phyloP scores from a whole-genome alignment of 108 stramenopile species.

The Skeletonema costatum region DNA sequence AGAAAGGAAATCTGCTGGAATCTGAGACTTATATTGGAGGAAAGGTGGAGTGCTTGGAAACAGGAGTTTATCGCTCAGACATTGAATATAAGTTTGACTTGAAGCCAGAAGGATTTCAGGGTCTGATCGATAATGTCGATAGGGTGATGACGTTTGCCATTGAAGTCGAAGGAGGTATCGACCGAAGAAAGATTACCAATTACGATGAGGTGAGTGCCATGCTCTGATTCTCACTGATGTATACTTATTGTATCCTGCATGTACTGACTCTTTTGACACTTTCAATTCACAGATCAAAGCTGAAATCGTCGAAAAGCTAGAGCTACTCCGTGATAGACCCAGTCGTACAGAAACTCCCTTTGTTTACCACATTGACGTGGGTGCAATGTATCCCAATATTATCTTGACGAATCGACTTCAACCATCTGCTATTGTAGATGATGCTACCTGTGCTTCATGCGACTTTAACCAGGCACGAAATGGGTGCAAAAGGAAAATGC shows the following conservation, averaged over 20 bases:
- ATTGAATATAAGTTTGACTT: slow-evolving; percentile 93
- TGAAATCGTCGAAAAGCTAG: slow-evolving; percentile 92
- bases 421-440: slow-evolving; percentile 95
- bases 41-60: slow-evolving; percentile 98
- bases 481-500: slow-evolving; percentile 95
- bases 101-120: slow-evolving; percentile 93
- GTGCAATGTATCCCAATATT: slow-evolving; percentile 99
- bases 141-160: slow-evolving; percentile 96
- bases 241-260: background rate
- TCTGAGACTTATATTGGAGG: slow-evolving; percentile 99
- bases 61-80: slow-evolving; percentile 98
- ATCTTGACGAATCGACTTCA: slow-evolving; percentile 98
- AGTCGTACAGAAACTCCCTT: slow-evolving; percentile 90
- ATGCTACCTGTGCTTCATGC: slow-evolving; percentile 95
- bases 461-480: slow-evolving; percentile 96
- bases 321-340: slow-evolving; percentile 94
- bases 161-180: slow-evolving; percentile 95
- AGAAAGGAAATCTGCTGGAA: slow-evolving; percentile 95
- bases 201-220: slow-evolving; percentile 91
- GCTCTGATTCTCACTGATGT: background rate
- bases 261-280: background rate
- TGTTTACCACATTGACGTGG: slow-evolving; percentile 98
- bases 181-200: slow-evolving; percentile 89
- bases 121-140: slow-evolving; percentile 96
- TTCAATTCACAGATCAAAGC: slow-evolving; percentile 40